These are phyloP conservation scores for Benincasa hispida DNA, from an alignment of 306 rosid species.

Conservation along the genomic window DNA sequence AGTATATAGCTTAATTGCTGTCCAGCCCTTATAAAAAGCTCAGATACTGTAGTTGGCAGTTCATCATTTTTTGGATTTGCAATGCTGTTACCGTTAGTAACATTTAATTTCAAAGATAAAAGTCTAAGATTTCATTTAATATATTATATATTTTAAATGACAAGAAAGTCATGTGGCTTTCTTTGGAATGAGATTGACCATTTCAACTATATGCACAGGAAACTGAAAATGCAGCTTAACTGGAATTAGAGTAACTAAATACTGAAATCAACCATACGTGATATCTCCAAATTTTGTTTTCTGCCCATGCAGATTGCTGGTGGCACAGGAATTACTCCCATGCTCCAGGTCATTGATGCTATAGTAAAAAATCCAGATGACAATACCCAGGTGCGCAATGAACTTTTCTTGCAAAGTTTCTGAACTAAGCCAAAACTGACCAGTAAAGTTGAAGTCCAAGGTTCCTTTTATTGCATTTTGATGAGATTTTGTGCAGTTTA, in stretches of 20 bases:
- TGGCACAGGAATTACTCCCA: conserved; percentile 93
- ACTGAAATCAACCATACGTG: background rate
- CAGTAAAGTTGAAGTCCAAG: background rate
- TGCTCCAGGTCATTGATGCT: conserved; percentile 97
- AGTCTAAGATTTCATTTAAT: background rate
- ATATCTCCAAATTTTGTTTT: conserved; percentile 5
- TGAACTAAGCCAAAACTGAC: background rate
- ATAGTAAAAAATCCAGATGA: conserved; percentile 86
- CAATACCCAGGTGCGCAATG: conserved; percentile 59
- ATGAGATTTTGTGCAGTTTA: background rate
- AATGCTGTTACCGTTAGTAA: background rate
- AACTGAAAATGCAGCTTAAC: background rate
- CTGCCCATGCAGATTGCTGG: conserved; percentile 68
- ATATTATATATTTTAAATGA: background rate
- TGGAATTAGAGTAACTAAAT: background rate
- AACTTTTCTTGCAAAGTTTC: conserved; percentile 4
- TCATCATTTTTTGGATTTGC: background rate
- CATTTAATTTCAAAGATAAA: background rate
- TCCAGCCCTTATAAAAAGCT: background rate
- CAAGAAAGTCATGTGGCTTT: background rate
- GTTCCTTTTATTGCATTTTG: background rate
- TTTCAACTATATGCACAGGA: background rate
- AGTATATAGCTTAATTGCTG: background rate
- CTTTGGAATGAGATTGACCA: background rate
- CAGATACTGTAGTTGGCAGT: background rate